Conservation (phyloP, 768 basidiomycete genomes). For the Pilatotrama ljubarskyi region DNA sequence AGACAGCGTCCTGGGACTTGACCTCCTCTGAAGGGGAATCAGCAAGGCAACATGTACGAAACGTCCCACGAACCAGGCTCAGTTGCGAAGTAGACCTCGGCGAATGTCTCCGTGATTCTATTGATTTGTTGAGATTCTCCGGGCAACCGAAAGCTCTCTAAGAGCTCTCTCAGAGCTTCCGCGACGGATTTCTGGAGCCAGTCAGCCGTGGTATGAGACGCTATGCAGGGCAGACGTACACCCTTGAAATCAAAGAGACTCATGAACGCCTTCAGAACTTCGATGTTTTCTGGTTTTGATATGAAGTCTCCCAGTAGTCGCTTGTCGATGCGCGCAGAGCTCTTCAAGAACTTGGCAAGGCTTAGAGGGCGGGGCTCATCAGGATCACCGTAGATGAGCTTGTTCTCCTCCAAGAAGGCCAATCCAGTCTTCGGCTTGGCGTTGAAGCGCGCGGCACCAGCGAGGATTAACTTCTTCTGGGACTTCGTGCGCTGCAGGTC, state of each 20-base stretch:
- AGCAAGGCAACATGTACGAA: neutral
- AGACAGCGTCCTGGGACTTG: constrained; percentile 88
- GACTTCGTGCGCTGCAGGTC: constrained; percentile 70
- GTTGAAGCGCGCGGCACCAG: constrained; percentile 88
- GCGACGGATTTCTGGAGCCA: constrained; percentile 80
- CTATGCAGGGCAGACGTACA: constrained; percentile 46
- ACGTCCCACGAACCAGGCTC: constrained; percentile 57
- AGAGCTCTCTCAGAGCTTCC: constrained; percentile 92
- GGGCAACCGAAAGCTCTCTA: constrained; percentile 92
- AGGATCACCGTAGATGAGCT: constrained; percentile 72
- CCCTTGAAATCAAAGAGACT: constrained; percentile 85
- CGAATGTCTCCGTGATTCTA: constrained; percentile 94
- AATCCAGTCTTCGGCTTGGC: constrained; percentile 89
- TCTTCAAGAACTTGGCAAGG: constrained; percentile 85
- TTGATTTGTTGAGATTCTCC: constrained; percentile 94
- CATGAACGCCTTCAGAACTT: constrained; percentile 85
- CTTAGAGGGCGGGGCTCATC: constrained; percentile 57
- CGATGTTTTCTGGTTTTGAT: constrained; percentile 83
- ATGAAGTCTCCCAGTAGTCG: constrained; percentile 91
- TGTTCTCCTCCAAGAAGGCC: constrained; percentile 89
- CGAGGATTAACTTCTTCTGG: constrained; percentile 81
- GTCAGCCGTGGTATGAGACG: neutral
- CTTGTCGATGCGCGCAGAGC: constrained; percentile 85
- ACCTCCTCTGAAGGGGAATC: constrained; percentile 64
- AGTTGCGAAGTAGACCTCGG: constrained; percentile 85